These are phyloP conservation scores for Oryza meyeriana DNA, from an alignment of 176 grass and related monocot genomes.

Conservation along the genomic window DNA sequence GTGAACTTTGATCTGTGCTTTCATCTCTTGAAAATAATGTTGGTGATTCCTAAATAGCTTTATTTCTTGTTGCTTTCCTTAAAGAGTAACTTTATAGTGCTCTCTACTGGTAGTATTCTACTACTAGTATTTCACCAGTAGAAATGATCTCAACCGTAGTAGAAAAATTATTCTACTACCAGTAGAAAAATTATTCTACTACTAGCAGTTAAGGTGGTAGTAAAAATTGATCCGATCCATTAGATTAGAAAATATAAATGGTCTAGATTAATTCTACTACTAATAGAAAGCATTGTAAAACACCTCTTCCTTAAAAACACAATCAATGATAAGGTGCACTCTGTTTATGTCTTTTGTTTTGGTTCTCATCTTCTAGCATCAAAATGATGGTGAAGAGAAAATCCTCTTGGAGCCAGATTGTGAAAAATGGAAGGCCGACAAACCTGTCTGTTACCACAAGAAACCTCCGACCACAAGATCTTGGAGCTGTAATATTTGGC, in stretches of 20 bases:
- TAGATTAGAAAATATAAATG: no score
- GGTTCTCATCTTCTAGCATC: constrained; percentile 21
- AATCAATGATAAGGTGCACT: background rate
- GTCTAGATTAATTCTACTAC: no score
- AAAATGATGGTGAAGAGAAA: constrained; percentile 41
- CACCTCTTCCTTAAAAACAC: background rate
- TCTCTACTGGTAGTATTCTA: no score
- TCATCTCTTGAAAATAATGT: constrained; percentile 8
- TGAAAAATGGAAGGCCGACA: constrained; percentile 19
- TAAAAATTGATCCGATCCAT: no score
- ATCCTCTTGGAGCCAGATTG: constrained; percentile 24
- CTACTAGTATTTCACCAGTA: no score
- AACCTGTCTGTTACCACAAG: constrained; percentile 37
- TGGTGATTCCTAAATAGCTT: background rate
- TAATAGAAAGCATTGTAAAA: no score
- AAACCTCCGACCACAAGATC: constrained; percentile 54
- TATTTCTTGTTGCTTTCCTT: constrained; percentile 1
- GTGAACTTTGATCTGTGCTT: background rate
- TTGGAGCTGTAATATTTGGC: constrained; percentile 79
- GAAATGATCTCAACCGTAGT: no score
- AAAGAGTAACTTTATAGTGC: no score
- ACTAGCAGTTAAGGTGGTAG: no score
- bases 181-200: no score
- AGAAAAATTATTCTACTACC: no score
- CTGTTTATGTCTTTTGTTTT: background rate